Conservation (phyloP, 2,329 filamentous ascomycete genomes). For the Neoarthrinium moseri region DNA sequence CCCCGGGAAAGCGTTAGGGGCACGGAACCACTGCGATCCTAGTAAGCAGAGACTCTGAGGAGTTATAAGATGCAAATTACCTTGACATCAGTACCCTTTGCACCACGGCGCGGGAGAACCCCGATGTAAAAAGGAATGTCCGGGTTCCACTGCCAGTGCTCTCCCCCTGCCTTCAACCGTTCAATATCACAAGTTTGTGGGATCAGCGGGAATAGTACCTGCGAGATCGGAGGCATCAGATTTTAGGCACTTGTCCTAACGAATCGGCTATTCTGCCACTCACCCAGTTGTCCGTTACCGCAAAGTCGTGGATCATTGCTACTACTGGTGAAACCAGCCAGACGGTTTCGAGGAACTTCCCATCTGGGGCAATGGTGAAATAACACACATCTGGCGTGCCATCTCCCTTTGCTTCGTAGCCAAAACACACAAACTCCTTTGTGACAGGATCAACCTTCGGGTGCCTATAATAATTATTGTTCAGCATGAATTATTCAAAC, state of each 20-base stretch:
- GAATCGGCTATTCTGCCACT: background rate
- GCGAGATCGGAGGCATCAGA: background rate
- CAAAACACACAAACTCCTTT: slow-evolving; percentile 37
- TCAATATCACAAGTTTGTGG: slow-evolving; percentile 33
- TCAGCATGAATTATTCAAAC: no score
- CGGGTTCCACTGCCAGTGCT: slow-evolving; percentile 38
- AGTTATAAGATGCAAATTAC: slow-evolving; percentile 14
- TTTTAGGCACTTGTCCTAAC: background rate
- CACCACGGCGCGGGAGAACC: slow-evolving; percentile 18
- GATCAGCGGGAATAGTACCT: slow-evolving; percentile 31
- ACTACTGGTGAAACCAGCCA: slow-evolving; percentile 34
- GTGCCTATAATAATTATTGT: no score
- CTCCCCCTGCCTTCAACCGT: slow-evolving; percentile 33
- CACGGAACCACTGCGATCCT: slow-evolving; percentile 39
- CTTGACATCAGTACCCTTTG: slow-evolving; percentile 30
- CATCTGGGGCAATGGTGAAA: slow-evolving; percentile 26
- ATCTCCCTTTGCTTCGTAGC: slow-evolving; percentile 39
- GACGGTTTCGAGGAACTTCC: slow-evolving; percentile 27
- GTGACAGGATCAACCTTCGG: slow-evolving; percentile 40
- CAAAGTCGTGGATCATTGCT: slow-evolving; percentile 41
- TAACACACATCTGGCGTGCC: slow-evolving; percentile 36
- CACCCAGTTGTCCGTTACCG: slow-evolving; percentile 39
- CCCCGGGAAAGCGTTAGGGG: slow-evolving; percentile 32
- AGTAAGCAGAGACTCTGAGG: no score
- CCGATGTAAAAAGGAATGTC: slow-evolving; percentile 21